Evolutionary conservation across 805 yeast genomes (phyloP), one percentile per base, ranked within the genome.

Genomic region (Spathaspora arborariae): DNA sequence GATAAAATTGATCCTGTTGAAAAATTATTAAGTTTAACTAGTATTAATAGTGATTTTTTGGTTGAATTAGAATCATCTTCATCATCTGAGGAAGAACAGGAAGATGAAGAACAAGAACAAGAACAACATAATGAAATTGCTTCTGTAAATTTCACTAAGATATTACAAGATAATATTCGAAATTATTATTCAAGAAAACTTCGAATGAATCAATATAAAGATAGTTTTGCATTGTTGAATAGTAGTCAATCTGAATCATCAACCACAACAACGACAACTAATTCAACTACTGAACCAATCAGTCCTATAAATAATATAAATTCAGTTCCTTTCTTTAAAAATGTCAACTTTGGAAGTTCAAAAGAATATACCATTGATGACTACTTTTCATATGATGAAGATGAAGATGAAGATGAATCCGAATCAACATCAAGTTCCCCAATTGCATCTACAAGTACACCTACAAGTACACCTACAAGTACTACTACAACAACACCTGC

Each of bases 1-100:
- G 72, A 69, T 49, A 65, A 56, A 45, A 62, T 70, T 21, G 76
- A 72, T 51, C 76, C 76, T 5, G 74, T 72, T 44, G 74, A 71
- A 52, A 70, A 62, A 49, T 60, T 72, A 30, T 57, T 71, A 42
- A 64, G 71, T 46, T 63, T 68, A 45, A 59, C 71, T 9, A 64
- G 56, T 44, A 47, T 55, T 20, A 58, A 65, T 46, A 58, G 54
- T 33, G 74, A 68, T 49, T 61, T 66, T 35, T 58, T 67, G 44
- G 55, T 59, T 45, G 57, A 58, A 39, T 51, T 62, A 46, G 67
- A 61, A 45, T 56, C 48, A 19, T 39, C 47, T 26, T 27, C 45
- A 9, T 47, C 43, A 6, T 53, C 50, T 26, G 51, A 45, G 40
- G 51, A 48, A 33, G 46, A 44, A 5, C 48, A 46, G 7, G 57